Evolutionary conservation across 352 stramenopile species (phyloP).

Genomic region (Phytophthora tentaculata): DNA sequence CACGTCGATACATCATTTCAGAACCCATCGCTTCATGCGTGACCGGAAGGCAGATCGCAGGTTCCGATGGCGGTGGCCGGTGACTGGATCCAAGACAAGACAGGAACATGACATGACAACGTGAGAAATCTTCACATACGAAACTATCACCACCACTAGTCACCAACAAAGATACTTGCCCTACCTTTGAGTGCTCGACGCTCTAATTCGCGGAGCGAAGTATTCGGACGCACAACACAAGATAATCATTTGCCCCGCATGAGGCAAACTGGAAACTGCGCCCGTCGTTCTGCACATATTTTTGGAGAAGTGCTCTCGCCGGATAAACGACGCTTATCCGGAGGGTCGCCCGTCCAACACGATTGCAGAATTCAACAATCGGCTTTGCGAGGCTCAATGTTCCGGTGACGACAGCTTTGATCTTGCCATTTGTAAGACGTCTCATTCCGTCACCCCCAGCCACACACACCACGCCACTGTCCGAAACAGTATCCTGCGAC

Average conservation of each 20-base stretch:
- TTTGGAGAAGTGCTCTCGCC: conserved; percentile 33
- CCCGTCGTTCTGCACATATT: conserved; percentile 44
- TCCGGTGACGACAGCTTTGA: conserved; percentile 1
- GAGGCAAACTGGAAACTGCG: conserved; percentile 45
- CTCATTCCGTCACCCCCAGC: neutral
- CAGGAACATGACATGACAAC: conserved; percentile 1
- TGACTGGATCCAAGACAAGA: neutral
- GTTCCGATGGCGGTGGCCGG: neutral
- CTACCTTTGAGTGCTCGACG: conserved; percentile 6
- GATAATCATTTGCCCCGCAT: conserved; percentile 19
- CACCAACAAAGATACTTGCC: neutral
- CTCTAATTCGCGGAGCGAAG: neutral
- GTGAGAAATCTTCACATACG: conserved; percentile 3
- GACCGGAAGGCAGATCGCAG: conserved; percentile 4
- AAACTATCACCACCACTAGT: neutral
- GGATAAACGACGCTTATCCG: conserved; percentile 29
- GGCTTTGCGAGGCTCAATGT: neutral
- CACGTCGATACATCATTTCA: neutral
- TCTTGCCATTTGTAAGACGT: neutral
- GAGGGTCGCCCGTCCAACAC: conserved; percentile 25
- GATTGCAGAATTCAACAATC: conserved; percentile 21
- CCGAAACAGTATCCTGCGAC: conserved; percentile 21
- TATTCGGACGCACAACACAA: neutral
- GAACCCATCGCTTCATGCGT: conserved; percentile 1
- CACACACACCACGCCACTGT: neutral